These are phyloP conservation scores for Cadophora gregata DNA, from an alignment of 2,329 filamentous ascomycete genomes.

Conservation along the genomic window DNA sequence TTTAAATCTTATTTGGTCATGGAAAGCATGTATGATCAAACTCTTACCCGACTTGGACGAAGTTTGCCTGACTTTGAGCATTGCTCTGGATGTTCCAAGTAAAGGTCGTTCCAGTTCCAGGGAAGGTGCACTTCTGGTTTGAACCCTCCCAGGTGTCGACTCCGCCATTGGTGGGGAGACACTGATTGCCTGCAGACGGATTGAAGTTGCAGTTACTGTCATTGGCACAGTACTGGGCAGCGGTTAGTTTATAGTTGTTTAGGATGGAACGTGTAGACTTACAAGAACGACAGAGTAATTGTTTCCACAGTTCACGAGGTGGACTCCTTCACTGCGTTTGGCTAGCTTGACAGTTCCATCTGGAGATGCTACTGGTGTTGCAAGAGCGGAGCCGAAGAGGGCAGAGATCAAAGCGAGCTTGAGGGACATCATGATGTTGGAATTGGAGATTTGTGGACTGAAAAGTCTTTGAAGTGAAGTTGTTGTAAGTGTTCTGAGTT, in stretches of 20 bases:
- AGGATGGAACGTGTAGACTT: background rate
- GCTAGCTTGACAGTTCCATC: background rate
- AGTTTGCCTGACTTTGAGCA: slow-evolving; percentile 11
- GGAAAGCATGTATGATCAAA: background rate
- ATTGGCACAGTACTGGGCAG: slow-evolving; percentile 14
- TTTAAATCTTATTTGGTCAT: no score
- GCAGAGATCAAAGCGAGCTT: background rate
- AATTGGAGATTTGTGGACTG: no score
- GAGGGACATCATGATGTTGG: background rate
- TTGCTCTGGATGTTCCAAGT: slow-evolving; percentile 1
- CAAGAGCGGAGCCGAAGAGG: background rate
- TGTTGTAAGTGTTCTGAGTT: no score
- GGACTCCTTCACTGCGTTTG: slow-evolving; percentile 16
- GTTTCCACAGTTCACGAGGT: slow-evolving; percentile 18
- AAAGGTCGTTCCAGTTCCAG: slow-evolving; percentile 13
- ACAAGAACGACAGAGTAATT: slow-evolving; percentile 15
- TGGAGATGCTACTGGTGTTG: slow-evolving; percentile 1
- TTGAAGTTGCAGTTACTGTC: slow-evolving; percentile 17
- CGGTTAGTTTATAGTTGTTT: background rate
- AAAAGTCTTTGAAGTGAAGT: no score
- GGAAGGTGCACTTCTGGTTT: slow-evolving; percentile 11
- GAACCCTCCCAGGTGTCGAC: slow-evolving; percentile 5
- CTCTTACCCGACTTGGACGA: slow-evolving; percentile 15
- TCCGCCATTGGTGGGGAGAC: background rate
- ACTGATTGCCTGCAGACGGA: slow-evolving; percentile 1